Percentiles rank a stretch among this genome's conserved stretches.
Evolutionary conservation across 257 asterid species (phyloP).

Genomic region (Solanum raphanifolium): DNA sequence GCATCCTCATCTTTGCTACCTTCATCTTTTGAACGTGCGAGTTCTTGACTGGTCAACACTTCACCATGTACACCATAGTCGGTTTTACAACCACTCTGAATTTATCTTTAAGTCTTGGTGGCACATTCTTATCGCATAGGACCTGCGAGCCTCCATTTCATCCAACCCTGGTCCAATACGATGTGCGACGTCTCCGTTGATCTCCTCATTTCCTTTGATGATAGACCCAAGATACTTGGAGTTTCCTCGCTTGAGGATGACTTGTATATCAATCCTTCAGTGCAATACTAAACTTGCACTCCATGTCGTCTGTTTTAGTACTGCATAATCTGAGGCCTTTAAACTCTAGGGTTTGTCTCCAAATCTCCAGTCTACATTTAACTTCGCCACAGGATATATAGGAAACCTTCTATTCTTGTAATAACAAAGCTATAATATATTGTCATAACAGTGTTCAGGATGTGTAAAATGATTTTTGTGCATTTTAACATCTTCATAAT

Average conservation of each 20-base stretch:
- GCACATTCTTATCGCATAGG: not conserved
- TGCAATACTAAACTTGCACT: not conserved
- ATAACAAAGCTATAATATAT: not conserved
- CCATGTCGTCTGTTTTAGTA: not conserved
- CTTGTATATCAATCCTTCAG: not conserved
- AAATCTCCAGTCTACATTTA: not conserved
- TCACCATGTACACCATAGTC: not conserved
- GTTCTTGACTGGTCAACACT: not conserved
- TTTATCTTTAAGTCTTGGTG: not conserved
- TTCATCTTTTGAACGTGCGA: not conserved
- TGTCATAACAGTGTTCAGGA: not conserved
- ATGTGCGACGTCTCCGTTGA: not conserved
- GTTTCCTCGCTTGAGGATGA: not conserved
- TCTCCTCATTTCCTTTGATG: not conserved
- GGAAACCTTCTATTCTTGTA: not conserved
- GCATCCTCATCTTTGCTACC: not conserved
- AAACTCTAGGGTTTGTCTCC: not conserved
- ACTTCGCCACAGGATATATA: not conserved
- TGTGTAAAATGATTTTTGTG: not conserved
- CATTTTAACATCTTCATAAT: not conserved
- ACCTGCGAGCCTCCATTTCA: not conserved
- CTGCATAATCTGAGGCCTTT: not conserved
- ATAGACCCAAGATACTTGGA: not conserved
- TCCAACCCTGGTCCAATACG: not conserved
- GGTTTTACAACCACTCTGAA: not conserved